Evolutionary conservation across 2,329 filamentous ascomycete species (phyloP).

Genomic region (Drechslerella dactyloides): DNA sequence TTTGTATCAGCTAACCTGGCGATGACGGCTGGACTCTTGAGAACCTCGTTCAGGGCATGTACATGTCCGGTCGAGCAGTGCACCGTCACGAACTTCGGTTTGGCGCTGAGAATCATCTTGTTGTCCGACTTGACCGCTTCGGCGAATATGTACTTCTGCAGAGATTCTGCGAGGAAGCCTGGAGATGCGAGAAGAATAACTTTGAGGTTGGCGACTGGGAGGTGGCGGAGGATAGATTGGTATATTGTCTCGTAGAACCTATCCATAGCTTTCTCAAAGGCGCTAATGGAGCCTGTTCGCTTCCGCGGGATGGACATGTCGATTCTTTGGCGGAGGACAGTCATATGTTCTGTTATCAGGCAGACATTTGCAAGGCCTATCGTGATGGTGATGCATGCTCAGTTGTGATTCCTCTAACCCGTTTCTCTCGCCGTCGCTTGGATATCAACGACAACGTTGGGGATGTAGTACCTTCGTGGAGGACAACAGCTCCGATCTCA

Average conservation of each 20-base stretch:
- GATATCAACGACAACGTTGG: not conserved
- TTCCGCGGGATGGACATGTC: slow-evolving; percentile 73
- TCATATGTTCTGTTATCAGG: slow-evolving; percentile 79
- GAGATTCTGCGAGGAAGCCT: slow-evolving; percentile 81
- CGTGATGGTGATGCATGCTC: not conserved
- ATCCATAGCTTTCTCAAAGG: slow-evolving; percentile 69
- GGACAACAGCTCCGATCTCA: slow-evolving; percentile 85
- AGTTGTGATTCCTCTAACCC: not conserved
- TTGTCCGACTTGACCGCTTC: slow-evolving; percentile 71
- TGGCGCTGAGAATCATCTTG: slow-evolving; percentile 70
- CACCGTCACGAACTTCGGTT: slow-evolving; percentile 72
- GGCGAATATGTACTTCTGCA: slow-evolving; percentile 74
- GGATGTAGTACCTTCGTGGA: slow-evolving; percentile 74
- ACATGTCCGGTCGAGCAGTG: slow-evolving; percentile 85
- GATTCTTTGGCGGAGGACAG: slow-evolving; percentile 73
- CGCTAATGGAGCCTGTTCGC: slow-evolving; percentile 61
- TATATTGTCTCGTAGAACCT: slow-evolving; percentile 81
- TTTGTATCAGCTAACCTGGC: slow-evolving; percentile 82
- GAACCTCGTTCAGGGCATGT: slow-evolving; percentile 84
- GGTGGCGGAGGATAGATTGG: slow-evolving; percentile 74
- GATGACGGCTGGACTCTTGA: slow-evolving; percentile 79
- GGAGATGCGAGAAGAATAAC: slow-evolving; percentile 86
- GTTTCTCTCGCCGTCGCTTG: not conserved
- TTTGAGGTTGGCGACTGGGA: slow-evolving; percentile 73
- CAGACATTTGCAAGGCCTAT: slow-evolving; percentile 74